Percentiles rank a stretch among this genome's conserved stretches.
Conservation (phyloP, 208 protist genomes). For the Crithidia acanthocephali region DNA sequence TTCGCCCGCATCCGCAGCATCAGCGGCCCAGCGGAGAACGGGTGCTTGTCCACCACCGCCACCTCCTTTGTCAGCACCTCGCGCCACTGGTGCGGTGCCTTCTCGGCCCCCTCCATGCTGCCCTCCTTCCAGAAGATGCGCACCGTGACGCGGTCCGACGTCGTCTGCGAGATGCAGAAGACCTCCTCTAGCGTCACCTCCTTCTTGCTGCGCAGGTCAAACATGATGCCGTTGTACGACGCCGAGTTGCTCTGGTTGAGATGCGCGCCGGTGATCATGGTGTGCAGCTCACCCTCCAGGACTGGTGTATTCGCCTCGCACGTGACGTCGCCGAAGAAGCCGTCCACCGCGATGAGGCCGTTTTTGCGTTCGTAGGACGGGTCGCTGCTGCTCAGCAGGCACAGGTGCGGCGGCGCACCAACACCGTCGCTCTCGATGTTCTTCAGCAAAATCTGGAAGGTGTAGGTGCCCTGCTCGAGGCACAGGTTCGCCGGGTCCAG, state of each 20-base stretch:
- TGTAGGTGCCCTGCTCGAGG: constrained; percentile 41
- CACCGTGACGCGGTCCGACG: constrained; percentile 73
- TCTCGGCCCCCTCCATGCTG: constrained; percentile 80
- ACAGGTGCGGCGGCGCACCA: constrained; percentile 25
- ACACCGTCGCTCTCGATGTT: constrained; percentile 41
- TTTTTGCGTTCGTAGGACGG: constrained; percentile 43
- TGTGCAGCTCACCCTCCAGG: constrained; percentile 56
- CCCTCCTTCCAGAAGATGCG: constrained; percentile 90
- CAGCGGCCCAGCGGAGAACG: constrained; percentile 69
- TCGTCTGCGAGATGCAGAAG: constrained; percentile 87
- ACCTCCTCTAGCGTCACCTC: constrained; percentile 91
- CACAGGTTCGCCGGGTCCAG: constrained; percentile 29
- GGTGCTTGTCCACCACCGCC: constrained; percentile 75
- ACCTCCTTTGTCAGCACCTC: constrained; percentile 69
- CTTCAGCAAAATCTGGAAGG: constrained; percentile 38
- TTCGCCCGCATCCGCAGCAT: constrained; percentile 77
- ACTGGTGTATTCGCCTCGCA: constrained; percentile 48
- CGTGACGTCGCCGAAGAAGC: constrained; percentile 61
- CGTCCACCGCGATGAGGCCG: constrained; percentile 45
- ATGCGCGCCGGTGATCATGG: constrained; percentile 70
- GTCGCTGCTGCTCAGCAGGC: constrained; percentile 33
- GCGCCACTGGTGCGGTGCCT: constrained; percentile 67
- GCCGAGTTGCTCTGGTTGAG: constrained; percentile 82
- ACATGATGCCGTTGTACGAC: constrained; percentile 94
- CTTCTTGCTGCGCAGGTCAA: constrained; percentile 80